Evolutionary conservation across 805 yeast genomes (phyloP).

Genomic region (Saccharomycopsis babjevae): DNA sequence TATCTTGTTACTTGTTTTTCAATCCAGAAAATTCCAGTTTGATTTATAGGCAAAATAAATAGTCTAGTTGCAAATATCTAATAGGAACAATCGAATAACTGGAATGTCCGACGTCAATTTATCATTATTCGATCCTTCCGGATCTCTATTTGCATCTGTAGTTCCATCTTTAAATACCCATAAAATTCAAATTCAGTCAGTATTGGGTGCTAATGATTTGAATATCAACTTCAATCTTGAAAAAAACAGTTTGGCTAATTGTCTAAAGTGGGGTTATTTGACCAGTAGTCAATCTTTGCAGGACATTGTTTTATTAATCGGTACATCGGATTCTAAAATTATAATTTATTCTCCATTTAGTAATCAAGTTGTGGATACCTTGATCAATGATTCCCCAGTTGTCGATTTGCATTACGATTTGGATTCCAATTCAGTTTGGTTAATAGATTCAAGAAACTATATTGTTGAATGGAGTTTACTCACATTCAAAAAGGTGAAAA

Average conservation of each 20-base stretch:
- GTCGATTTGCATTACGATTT: conserved; percentile 38
- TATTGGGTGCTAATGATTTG: conserved; percentile 27
- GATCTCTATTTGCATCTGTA: conserved; percentile 55
- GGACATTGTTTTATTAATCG: conserved; percentile 44
- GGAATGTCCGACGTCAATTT: conserved; percentile 21
- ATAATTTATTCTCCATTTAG: conserved; percentile 59
- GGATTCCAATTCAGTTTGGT: conserved; percentile 40
- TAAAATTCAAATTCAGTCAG: conserved; percentile 53
- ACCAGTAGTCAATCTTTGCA: conserved; percentile 26
- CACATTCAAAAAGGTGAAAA: conserved; percentile 24
- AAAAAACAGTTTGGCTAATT: conserved; percentile 39
- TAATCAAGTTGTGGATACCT: conserved; percentile 44
- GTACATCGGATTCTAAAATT: conserved; percentile 55
- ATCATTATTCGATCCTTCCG: conserved; percentile 51
- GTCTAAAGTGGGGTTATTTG: conserved; percentile 41
- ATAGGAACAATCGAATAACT: not conserved
- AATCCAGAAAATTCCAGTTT: not conserved
- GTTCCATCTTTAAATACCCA: conserved; percentile 62
- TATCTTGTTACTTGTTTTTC: not conserved
- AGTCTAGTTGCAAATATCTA: not conserved
- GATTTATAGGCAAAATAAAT: not conserved
- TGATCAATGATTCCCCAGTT: conserved; percentile 39
- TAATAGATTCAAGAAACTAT: conserved; percentile 47
- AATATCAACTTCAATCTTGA: conserved; percentile 43
- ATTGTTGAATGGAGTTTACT: conserved; percentile 53